These are phyloP conservation scores for Botrytis elliptica DNA, from an alignment of 2,329 filamentous ascomycete species.

Conservation along the genomic window DNA sequence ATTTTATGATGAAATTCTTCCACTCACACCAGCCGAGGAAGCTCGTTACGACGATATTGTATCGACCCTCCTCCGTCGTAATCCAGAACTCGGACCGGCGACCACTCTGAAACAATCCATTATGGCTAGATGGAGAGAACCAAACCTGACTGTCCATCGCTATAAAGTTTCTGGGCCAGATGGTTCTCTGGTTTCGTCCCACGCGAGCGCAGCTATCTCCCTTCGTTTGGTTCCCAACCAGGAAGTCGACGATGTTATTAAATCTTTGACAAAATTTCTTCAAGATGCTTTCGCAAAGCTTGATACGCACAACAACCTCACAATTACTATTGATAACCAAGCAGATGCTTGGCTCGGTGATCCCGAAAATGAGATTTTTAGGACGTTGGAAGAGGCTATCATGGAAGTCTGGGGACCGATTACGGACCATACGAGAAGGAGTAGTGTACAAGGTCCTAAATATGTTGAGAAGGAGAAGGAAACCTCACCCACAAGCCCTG, in stretches of 20 bases:
- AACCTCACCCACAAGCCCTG: conserved; percentile 24
- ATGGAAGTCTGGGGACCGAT: conserved; percentile 76
- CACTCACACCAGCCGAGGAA: conserved; percentile 72
- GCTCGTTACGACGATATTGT: conserved; percentile 82
- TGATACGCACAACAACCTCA: conserved; percentile 76
- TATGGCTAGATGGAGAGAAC: conserved; percentile 93
- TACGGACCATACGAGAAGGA: conserved; percentile 32
- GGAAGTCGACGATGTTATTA: conserved; percentile 74
- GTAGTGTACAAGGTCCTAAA: conserved; percentile 43
- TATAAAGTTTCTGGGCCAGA: conserved; percentile 92
- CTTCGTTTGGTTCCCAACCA: conserved; percentile 92
- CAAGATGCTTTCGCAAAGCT: conserved; percentile 69
- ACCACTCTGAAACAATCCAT: conserved; percentile 77
- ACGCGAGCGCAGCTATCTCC: conserved; percentile 84
- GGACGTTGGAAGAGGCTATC: conserved; percentile 81
- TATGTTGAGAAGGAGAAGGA: conserved; percentile 23
- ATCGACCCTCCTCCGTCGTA: conserved; percentile 69
- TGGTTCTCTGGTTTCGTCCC: conserved; percentile 85
- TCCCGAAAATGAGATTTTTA: conserved; percentile 85
- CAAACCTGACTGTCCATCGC: conserved; percentile 88
- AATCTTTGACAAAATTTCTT: conserved; percentile 65
- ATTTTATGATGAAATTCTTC: conserved; percentile 83
- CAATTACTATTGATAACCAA: conserved; percentile 83
- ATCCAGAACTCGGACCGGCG: conserved; percentile 58
- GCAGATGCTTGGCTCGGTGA: conserved; percentile 97